These are phyloP conservation scores for Penicillium angulare DNA, from an alignment of 495 filamentous ascomycete genomes.

Conservation along the genomic window DNA sequence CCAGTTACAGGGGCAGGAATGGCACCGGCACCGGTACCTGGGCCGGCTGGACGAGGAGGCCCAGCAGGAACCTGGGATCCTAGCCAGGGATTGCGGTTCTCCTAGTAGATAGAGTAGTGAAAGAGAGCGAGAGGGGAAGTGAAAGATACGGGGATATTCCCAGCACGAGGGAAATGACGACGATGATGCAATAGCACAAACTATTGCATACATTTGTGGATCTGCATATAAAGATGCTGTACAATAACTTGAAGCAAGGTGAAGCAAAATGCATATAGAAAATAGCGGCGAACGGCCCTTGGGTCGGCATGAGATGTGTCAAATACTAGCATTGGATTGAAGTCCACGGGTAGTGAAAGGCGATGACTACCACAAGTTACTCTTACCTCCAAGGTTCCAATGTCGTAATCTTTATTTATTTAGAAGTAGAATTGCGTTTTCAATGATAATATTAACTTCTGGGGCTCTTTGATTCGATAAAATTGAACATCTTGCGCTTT, in stretches of 20 bases:
- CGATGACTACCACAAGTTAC: too few relatives aligned
- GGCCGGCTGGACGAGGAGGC: conserved; percentile 1
- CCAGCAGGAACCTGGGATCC: conserved; percentile 56
- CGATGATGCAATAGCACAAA: not conserved
- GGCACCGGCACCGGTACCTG: conserved; percentile 11
- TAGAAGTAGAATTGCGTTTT: too few relatives aligned
- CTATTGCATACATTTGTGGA: not conserved
- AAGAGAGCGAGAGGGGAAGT: too few relatives aligned
- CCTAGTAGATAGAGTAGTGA: too few relatives aligned
- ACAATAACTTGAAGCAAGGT: too few relatives aligned
- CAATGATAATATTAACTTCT: too few relatives aligned
- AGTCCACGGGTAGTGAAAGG: not conserved
- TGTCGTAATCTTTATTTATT: too few relatives aligned
- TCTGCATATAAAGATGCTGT: not conserved
- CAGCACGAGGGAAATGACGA: not conserved
- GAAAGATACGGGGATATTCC: too few relatives aligned
- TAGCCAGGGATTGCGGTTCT: conserved; percentile 52
- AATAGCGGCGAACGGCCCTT: not conserved
- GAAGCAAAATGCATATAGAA: not conserved
- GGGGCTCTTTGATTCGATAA: too few relatives aligned
- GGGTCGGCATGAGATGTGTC: not conserved
- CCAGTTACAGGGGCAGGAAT: conserved; percentile 12
- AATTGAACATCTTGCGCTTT: too few relatives aligned
- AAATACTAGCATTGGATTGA: not conserved
- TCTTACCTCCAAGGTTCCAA: too few relatives aligned